phyloP scores from a whole-genome alignment of 2,329 filamentous ascomycete species.

The Cytospora paraplurivora region DNA sequence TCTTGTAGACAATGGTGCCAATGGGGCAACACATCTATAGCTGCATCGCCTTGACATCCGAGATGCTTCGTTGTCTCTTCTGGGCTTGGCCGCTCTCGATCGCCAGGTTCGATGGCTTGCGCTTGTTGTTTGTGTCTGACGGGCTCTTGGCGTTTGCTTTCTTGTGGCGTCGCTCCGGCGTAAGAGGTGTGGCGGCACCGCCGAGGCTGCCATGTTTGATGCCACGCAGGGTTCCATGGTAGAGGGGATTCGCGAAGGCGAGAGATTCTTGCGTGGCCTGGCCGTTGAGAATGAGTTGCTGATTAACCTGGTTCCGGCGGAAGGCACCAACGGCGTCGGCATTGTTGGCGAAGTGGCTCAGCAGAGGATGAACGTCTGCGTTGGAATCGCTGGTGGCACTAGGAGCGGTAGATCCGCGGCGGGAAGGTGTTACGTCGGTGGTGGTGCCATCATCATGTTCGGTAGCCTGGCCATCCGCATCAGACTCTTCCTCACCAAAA shows the following conservation, averaged over 20 bases:
- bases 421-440: conserved; percentile 54
- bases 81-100: conserved; percentile 46
- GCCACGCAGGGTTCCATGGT: conserved; percentile 61
- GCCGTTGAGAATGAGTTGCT: conserved; percentile 61
- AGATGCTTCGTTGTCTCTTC: conserved; percentile 62
- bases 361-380: conserved; percentile 50
- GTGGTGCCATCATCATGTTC: conserved; percentile 50
- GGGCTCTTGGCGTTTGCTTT: conserved; percentile 51
- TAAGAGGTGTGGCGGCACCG: conserved; percentile 68
- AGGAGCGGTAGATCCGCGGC: conserved; percentile 43
- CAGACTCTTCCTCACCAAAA: conserved; percentile 62
- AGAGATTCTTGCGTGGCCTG: conserved; percentile 65
- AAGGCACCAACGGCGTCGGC: conserved; percentile 75
- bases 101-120: conserved; percentile 50
- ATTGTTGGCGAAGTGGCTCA: conserved; percentile 69
- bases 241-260: conserved; percentile 61
- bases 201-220: conserved; percentile 67
- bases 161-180: conserved; percentile 64
- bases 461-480: conserved; percentile 56
- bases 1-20: background rate
- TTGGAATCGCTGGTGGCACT: conserved; percentile 52
- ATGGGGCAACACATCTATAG: conserved; percentile 3
- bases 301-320: conserved; percentile 67
- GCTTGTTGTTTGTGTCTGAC: conserved; percentile 52
- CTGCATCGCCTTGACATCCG: conserved; percentile 54